Evolutionary conservation across 306 rosid genomes (phyloP), one percentile per base, ranked within the genome.

Genomic region (Pueraria montana): DNA sequence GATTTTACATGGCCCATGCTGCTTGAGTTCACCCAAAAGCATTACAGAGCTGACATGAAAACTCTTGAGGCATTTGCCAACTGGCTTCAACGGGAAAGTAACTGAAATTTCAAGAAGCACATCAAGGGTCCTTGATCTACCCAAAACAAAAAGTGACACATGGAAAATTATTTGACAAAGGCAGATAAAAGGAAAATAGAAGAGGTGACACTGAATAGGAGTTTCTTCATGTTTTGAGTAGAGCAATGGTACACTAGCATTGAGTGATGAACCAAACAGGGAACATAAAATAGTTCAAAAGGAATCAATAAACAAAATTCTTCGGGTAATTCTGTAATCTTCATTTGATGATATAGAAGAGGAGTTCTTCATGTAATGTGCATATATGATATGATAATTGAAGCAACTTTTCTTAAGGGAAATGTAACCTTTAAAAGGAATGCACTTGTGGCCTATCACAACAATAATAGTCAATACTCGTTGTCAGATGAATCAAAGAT

Each of bases 1-100:
- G 99, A 96, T 89, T 96, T 96, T 71, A 96, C 99, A 52, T 96
- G 99, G 99, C 87, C 97, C 61, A 91, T 87, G 94, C 73, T 96
- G 45, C 92, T 88, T 7, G 97, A 92, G 83, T 94, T 96, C 74
- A 96, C 98, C 17, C 98, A 92, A 83, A 94, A 88, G 68, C 95
- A 94, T 82, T 96, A 96, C 85, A 92, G 98, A 81, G 98, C 97
- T 52, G 99, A 96, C 82, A 82, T 92, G 90, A 94, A 88, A 43
- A 96, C 99, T 68, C 97, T 96, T 14, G 90, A 92, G 68, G 84
- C 58, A 43, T 96, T 96, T 84, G 85, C 95, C 62, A 88, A 84
- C 52, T 96, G 97, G 97, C 83, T 96, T 73, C 90, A 83, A 66
- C 81, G 76, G 58, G 88, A 88, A 64, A 82, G 63, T 79, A 77